Evolutionary conservation across 139 green algal genomes (phyloP).

Genomic region (Picochlorum costavermella): DNA sequence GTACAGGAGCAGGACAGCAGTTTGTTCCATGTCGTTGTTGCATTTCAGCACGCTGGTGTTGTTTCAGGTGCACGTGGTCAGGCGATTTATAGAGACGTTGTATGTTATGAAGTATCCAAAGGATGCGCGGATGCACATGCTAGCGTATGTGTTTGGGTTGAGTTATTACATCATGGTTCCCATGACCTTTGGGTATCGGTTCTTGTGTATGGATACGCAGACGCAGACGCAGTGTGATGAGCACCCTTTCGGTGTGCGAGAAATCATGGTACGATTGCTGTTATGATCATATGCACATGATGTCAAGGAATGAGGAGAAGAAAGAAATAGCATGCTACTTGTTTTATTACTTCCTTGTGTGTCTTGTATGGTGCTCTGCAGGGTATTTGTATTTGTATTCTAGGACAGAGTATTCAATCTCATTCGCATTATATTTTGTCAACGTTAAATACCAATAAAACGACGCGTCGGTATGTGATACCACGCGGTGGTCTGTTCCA

Average conservation of each 20-base stretch:
- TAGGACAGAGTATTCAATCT: conserved; percentile 45
- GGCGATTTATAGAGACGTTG: conserved; percentile 44
- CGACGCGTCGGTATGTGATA: conserved; percentile 2
- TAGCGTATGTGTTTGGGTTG: conserved; percentile 68
- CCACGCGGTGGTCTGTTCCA: conserved; percentile 52
- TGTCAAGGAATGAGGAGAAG: no score
- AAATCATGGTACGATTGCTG: not conserved
- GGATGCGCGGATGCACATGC: conserved; percentile 58
- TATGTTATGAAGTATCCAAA: conserved; percentile 42
- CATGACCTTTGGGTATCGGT: conserved; percentile 35
- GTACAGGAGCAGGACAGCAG: not conserved
- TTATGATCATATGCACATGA: not conserved
- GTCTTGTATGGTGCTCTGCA: not conserved
- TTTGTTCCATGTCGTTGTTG: not conserved
- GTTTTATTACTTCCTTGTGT: no score
- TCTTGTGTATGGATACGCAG: not conserved
- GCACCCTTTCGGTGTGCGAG: not conserved
- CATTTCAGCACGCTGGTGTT: conserved; percentile 1
- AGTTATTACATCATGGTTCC: conserved; percentile 63
- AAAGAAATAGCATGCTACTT: no score
- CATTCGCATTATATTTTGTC: conserved; percentile 42
- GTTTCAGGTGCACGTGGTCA: conserved; percentile 51
- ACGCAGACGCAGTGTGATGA: not conserved
- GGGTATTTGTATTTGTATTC: conserved; percentile 36
- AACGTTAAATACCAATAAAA: conserved; percentile 9